Evolutionary conservation across 805 yeast species (phyloP).

Genomic region (Metschnikowia continentalis): DNA sequence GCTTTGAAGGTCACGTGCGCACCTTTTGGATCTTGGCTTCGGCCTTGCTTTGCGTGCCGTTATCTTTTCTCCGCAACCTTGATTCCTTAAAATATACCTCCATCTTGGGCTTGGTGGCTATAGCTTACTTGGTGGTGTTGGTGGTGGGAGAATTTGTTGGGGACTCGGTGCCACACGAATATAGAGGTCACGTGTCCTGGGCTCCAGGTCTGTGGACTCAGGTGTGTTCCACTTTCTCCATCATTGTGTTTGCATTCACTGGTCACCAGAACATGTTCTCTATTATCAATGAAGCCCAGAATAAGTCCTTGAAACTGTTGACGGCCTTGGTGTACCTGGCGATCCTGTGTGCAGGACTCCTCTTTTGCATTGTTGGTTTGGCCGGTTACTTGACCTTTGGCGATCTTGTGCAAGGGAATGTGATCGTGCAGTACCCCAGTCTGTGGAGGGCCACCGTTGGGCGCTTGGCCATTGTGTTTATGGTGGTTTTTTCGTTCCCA

Average conservation of each 20-base stretch:
- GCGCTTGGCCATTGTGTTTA: constrained; percentile 69
- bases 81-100: constrained; percentile 87
- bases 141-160: constrained; percentile 67
- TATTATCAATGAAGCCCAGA: constrained; percentile 72
- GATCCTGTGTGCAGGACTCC: constrained; percentile 52
- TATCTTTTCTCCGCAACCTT: constrained; percentile 69
- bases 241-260: constrained; percentile 89
- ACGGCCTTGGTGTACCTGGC: constrained; percentile 48
- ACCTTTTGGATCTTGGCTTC: constrained; percentile 60
- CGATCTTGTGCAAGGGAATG: constrained; percentile 61
- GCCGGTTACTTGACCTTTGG: constrained; percentile 82
- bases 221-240: constrained; percentile 74
- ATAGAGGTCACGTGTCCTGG: constrained; percentile 27
- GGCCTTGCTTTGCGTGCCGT: constrained; percentile 44
- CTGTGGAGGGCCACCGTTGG: constrained; percentile 66
- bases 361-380: constrained; percentile 72
- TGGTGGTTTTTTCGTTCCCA: constrained; percentile 84
- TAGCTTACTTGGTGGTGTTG: constrained; percentile 67
- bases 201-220: constrained; percentile 41
- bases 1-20: constrained; percentile 29
- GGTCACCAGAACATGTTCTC: constrained; percentile 96
- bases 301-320: constrained; percentile 46
- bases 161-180: constrained; percentile 45
- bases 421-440: constrained; percentile 71
- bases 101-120: constrained; percentile 74